phyloP scores from a whole-genome alignment of 2,329 filamentous ascomycete genomes.

The Aspergillus ochraceus region DNA sequence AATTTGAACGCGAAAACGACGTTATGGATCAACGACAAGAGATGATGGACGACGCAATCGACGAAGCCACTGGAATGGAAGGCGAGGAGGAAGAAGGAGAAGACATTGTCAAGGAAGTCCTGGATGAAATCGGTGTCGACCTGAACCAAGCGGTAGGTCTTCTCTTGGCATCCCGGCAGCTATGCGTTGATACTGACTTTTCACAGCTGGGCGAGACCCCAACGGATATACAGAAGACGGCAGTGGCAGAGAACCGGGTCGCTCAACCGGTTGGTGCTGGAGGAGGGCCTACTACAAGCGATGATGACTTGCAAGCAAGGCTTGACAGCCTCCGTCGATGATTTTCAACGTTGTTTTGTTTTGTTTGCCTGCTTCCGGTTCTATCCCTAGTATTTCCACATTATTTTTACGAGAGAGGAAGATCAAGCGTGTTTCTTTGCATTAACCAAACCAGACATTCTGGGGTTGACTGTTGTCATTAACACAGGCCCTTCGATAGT shows the following conservation, averaged over 20 bases:
- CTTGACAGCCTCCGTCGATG: conserved; percentile 77
- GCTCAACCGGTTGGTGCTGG: conserved; percentile 74
- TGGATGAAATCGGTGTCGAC: conserved; percentile 96
- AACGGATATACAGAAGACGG: conserved; percentile 72
- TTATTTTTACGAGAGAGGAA: not conserved
- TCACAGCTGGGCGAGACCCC: conserved; percentile 86
- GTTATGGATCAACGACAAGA: conserved; percentile 99
- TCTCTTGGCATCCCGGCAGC: not conserved
- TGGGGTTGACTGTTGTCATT: not conserved
- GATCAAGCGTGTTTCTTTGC: not conserved
- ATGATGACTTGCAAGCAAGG: conserved; percentile 91
- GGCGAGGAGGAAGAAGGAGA: conserved; percentile 89
- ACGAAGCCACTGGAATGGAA: conserved; percentile 88
- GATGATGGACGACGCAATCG: conserved; percentile 99
- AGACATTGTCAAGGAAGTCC: conserved; percentile 91
- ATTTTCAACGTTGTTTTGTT: conserved; percentile 11
- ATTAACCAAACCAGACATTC: not conserved
- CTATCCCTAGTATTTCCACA: not conserved
- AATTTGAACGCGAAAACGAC: conserved; percentile 98
- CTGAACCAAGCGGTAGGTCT: conserved; percentile 78
- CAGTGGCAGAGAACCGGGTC: conserved; percentile 72
- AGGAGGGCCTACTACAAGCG: conserved; percentile 52
- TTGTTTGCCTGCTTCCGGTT: not conserved
- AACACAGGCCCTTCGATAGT: not conserved
- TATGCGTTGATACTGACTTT: conserved; percentile 20